Base-by-base conservation (phyloP, 2,329 filamentous ascomycete species). In the Claviceps citrina region DNA sequence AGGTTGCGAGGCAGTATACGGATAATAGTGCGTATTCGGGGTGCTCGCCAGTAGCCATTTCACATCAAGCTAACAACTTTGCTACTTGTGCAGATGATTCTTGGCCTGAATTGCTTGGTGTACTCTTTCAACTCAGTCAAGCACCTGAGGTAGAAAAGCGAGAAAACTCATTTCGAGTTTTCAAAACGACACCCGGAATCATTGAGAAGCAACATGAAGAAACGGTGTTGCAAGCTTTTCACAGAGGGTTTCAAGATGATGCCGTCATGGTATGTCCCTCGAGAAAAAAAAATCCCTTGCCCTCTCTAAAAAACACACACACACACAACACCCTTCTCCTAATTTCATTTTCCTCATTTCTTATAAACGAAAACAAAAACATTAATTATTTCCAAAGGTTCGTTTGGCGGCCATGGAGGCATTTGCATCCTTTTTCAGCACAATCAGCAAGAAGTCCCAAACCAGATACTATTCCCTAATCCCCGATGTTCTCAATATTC, bases 141-240 rank as follows among this genome's bases (percentile, higher is more conserved):
- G 87, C 85, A 18, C 67, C 73, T 39, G 84, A 95, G 46, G 64
- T 82, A 24, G 81, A 81, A 47, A 82, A 93, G 64, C 80, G 91
- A 46, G 91, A 96, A 64, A 85, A 81, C 36, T 85, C 91, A 15
- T 98, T 91, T 66, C 78, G 91, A 46, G 91, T 98, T 53, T 95
- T 98, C 59, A 81, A 87, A 33, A 89, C 87, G 1, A 96, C 89
- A 1, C 91, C 91, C 4, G 83, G 83, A 25, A 89, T 98, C 52
- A 96, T 98, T 52, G 86, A 95, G 64, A 89, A 81, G 61, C 84
- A 95, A 57, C 89, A 96, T 53, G 85, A 95, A 58, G 82, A 86
- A 47, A 78, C 82, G n/a, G 86, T 98, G 26, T 68, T 89, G 31
- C 73, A 76, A 47, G 87, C 91, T 12, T 98, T 98, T 58, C 78